Conservation (phyloP, 495 filamentous ascomycete species). For the Tuber melanosporum region DNA sequence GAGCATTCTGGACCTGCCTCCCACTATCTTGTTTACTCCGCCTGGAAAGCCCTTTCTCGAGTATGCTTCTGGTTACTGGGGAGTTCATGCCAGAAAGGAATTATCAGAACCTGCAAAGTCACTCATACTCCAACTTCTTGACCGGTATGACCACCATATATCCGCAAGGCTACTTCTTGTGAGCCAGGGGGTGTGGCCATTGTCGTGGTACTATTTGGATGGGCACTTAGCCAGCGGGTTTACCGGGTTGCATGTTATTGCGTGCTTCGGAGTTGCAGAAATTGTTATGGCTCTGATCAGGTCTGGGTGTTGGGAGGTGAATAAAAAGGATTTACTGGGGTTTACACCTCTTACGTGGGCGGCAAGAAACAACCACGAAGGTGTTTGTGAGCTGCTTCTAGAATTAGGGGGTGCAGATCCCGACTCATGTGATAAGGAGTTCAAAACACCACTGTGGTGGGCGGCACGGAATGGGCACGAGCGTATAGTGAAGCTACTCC, state of each 20-base stretch:
- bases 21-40: not conserved
- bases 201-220: accelerated
- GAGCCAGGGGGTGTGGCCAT: not conserved
- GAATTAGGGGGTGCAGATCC: not conserved
- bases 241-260: not conserved
- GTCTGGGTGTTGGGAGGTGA: not conserved
- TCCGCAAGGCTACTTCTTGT: not conserved
- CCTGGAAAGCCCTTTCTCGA: not conserved
- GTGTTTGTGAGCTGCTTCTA: not conserved
- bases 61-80: not conserved
- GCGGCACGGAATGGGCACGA: constrained; percentile 43
- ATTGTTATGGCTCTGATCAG: not conserved
- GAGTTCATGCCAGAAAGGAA: not conserved
- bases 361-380: not conserved
- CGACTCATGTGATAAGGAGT: not conserved
- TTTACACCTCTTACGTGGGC: not conserved
- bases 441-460: constrained; percentile 41
- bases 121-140: not conserved
- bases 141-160: not conserved
- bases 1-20: not conserved
- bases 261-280: not conserved
- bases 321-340: not conserved
- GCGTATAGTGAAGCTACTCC: constrained; percentile 31
- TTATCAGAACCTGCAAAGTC: not conserved
- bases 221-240: not conserved